Base-by-base conservation (phyloP, 2,329 filamentous ascomycete species). In the Aspergillus pseudonomiae region DNA sequence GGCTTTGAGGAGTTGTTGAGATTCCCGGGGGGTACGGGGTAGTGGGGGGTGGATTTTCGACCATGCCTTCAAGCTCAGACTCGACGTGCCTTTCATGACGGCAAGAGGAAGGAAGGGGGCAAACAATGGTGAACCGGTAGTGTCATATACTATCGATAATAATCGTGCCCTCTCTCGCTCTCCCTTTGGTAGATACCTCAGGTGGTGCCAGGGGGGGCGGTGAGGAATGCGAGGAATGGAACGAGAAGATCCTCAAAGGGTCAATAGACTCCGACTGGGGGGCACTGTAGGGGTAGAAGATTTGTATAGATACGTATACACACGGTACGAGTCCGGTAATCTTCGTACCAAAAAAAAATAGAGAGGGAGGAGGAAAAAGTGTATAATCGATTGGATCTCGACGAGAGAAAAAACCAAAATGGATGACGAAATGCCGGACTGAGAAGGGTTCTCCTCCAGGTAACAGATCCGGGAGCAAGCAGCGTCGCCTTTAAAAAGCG, bases 1-100 rank as follows among this genome's bases (percentile, higher is more conserved):
- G 24, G 87, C 80, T 59, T 80, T 82, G 46, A 90, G 82, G 9
- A 91, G 79, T 68, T 86, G 83, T 65, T 86, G 80, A 19, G 85
- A 87, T 70, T 90, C 86, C 62, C 82, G 82, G 5, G 82, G 79
- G 30, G 82, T 86, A 19, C 88, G 79, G 28, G 87, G 78, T 34
- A 80, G 75, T 55, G 80, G 81, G 48, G 78, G 79, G 67, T 84
- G 82, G 46, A 90, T 81, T 72, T 84, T 87, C 30, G 82, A 80
- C 73, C 87, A 80, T 26, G 82, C 77, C 61, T 80, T 83, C 65
- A 85, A 80, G 48, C 78, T 75, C 48, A 82, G 78, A 43, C 80
- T 76, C 2, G 81, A 75, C 2, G 84, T 81, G 28, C 80, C 78
- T 73, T 84, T 87, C 83, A 89, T 88, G 71, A 71, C 79, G 56